phyloP scores from a whole-genome alignment of 345 rosid species.

The Bruguiera sexangula region DNA sequence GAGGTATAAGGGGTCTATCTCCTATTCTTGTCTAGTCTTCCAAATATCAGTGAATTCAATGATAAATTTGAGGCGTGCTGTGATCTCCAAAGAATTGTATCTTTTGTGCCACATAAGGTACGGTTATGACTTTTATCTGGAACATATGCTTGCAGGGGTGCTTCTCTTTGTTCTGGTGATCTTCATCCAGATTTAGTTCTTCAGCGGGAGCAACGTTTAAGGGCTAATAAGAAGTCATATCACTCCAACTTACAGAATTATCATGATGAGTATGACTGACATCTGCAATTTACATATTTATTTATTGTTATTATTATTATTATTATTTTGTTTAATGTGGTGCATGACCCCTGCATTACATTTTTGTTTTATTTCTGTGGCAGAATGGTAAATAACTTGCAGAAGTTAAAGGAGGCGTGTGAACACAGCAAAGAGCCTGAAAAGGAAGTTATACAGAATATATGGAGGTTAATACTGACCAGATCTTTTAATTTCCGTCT shows the following conservation, averaged over 20 bases:
- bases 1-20: too few species aligned
- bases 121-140: slow-evolving; percentile 28
- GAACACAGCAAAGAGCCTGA: slow-evolving; percentile 69
- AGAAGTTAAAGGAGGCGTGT: slow-evolving; percentile 69
- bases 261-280: slow-evolving; percentile 64
- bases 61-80: background rate
- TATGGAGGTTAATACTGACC: slow-evolving; percentile 57
- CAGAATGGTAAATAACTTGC: slow-evolving; percentile 74
- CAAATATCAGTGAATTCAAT: background rate
- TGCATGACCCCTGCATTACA: slow-evolving; percentile 12
- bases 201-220: slow-evolving; percentile 46
- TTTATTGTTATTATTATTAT: background rate
- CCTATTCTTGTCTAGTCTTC: background rate
- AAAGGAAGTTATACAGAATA: slow-evolving; percentile 48
- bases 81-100: background rate
- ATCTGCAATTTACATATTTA: background rate
- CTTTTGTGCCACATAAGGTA: slow-evolving; percentile 7
- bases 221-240: slow-evolving; percentile 49
- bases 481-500: slow-evolving; percentile 5
- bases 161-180: slow-evolving; percentile 62
- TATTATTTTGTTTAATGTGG: slow-evolving; percentile 1
- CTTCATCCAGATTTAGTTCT: slow-evolving; percentile 81
- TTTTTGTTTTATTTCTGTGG: slow-evolving; percentile 31
- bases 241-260: slow-evolving; percentile 64
- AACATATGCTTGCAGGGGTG: slow-evolving; percentile 66